Evolutionary conservation across 148 eudicot species (phyloP), one percentile per base, ranked within the genome.

Genomic region (Amaranthus hypochondriacus): DNA sequence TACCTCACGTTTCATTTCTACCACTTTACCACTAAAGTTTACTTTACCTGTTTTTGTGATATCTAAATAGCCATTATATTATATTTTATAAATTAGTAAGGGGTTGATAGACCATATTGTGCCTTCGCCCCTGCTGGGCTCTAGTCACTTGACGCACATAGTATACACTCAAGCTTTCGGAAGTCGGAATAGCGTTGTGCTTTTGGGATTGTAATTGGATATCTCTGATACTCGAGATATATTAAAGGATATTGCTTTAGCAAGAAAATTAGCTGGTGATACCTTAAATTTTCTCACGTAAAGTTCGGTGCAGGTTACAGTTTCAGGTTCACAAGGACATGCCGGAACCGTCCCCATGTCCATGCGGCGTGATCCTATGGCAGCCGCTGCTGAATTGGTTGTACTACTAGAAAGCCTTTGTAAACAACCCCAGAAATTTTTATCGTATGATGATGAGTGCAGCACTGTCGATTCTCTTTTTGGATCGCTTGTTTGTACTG

Each of bases 341-440:
- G 99, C 99, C 6, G 97, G 99, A 76, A 95, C 99, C 49, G 99
- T 95, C 64, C 99, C 99, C 70, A 92, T 95, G 99, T 81, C 85
- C 73, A 92, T 95, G 96, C 86, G 99, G 52, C 92, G 88, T 55
- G 99, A 95, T 87, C 96, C 99, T 44, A 90, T 95, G 99, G 85
- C 88, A 81, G 99, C 96, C 21, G 86, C 99, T 68, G 99, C 99
- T 9, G 99, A 95, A 71, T 73, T 95, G 83, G 92, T 95, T 53
- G 85, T 95, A 15, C 81, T 83, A 52, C 82, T 95, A 75, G 97
- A 95, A 74, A 87, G 80, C 73, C 82, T 95, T 62, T 92, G 97
- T 83, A 92, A 83, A 83, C 77, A 74, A 63, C 99, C 99, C 0
- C 86, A 85, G 72, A 80, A 84, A 63, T 90, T 72, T 83, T 75